Evolutionary conservation across 768 basidiomycete species (phyloP), one percentile per base, ranked within the genome.

Genomic region (Epithele typhae): DNA sequence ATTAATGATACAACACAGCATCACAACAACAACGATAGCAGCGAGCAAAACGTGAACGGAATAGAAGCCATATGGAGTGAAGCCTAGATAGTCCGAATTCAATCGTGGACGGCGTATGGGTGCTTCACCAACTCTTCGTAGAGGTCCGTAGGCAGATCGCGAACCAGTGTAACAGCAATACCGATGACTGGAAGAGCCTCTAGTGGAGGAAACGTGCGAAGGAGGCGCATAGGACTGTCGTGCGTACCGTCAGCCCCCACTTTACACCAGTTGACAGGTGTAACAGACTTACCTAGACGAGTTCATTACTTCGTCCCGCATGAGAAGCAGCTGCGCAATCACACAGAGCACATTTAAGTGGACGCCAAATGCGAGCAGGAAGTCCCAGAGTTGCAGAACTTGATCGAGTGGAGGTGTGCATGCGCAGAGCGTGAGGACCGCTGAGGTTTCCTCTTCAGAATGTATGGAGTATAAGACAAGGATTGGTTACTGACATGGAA

Each of bases 261-360:
- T 14, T n/a, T 34, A 63, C 17, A 30, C 1, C 23, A 23, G 4
- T n/a, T 22, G 18, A 19, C n/a, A n/a, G n/a, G n/a, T n/a, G n/a
- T n/a, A n/a, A n/a, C 8, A 5, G 17, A 36, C 78, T 34, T 46
- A 94, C 95, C 91, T 92, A 2, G 83, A 73, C 1, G 87, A 91
- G 40, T 69, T 74, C 84, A 99, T 92, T 38, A 99, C 79, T 37
- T 92, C 89, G 37, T 90, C 86, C 48, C 92, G 75, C 67, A 97
- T 95, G 10, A 95, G 77, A 3, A 94, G 64, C 4, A 99, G 68
- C 59, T 98, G 96, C 6, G 96, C 95, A 50, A 98, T 97, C 3
- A 98, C 93, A 60, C 94, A 97, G 14, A 99, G 73, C 10, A 99
- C 86, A 59, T 99, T 99, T 17, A 99, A 74, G 60, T 98, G 96